Evolutionary conservation across 169 alveolate species (phyloP), one percentile per base, ranked within the genome.

Genomic region (Plasmodium gonderi): DNA sequence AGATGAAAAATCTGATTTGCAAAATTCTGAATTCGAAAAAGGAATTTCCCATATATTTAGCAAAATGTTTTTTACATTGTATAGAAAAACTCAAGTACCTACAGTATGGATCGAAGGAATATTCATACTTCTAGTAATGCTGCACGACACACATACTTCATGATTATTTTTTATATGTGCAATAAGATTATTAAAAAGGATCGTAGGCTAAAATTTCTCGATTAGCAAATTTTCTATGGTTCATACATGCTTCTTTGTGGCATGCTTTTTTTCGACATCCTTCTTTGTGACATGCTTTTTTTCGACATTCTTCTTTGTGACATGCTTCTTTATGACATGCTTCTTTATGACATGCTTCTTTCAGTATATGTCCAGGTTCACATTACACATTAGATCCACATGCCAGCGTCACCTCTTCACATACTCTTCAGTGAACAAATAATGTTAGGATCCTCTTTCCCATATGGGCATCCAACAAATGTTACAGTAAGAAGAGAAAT

Each of bases 71-170:
- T 36, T 17, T 82, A 36, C 36, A 54, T 38, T 82, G 80, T 45
- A 82, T 69, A 68, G 82, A 82, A 67, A 82, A 82, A 42, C 64
- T 82, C 2, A 82, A 82, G 47, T 82, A n/a, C 42, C 78, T 82
- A 3, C 91, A 82, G 23, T 82, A 82, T 38, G 91, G 81, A 29
- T 68, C 82, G 17, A 82, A 67, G 40, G 76, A 82, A 82, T 82
- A 80, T 65, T 45, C 51, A 1, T 80, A 67, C 54, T 82, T 82
- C 74, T 29, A 33, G 81, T 82, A 82, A 80, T 67, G 5, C 17
- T 17, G 49, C 23, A 64, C 49, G 40, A 26, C 12, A 45, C 31
- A 23, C 65, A 2, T 23, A 75, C 9, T 38, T 74, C 26, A 8
- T 44, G 5, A 2, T 33, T 9, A 44, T 29, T 23, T 76, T 6